Conservation (phyloP, 352 stramenopile genomes). For the Globisporangium barbulae region DNA sequence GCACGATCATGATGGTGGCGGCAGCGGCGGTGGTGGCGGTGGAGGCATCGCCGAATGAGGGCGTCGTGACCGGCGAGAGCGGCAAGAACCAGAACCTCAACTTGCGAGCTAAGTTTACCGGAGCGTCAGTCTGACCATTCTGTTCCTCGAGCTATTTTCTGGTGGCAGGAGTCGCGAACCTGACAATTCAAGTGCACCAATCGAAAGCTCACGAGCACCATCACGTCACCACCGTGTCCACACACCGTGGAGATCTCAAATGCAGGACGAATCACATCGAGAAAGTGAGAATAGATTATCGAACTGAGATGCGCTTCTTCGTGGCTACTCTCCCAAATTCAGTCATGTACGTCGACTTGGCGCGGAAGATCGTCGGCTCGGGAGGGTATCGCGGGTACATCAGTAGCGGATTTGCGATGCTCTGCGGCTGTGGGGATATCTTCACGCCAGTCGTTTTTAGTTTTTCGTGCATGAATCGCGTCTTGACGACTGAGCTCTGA, state of each 20-base stretch:
- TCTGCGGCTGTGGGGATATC: slow-evolving; percentile 4
- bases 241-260: neutral
- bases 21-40: neutral
- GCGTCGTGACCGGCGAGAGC: too few species aligned
- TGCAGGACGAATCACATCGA: neutral
- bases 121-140: too few species aligned
- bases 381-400: slow-evolving; percentile 44
- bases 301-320: slow-evolving; percentile 3
- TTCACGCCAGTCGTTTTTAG: slow-evolving; percentile 8
- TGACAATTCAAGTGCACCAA: too few species aligned
- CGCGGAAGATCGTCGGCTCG: slow-evolving; percentile 35
- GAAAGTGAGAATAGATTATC: neutral
- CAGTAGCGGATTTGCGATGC: slow-evolving; percentile 44
- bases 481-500: neutral
- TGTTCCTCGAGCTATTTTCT: too few species aligned
- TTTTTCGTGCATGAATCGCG: neutral
- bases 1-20: neutral
- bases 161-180: too few species aligned
- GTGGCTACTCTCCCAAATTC: slow-evolving; percentile 20
- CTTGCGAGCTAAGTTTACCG: too few species aligned
- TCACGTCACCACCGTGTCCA: too few species aligned
- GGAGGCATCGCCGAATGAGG: neutral
- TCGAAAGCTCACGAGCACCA: too few species aligned
- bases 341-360: slow-evolving; percentile 37
- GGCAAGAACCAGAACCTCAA: too few species aligned